phyloP scores from a whole-genome alignment of 2,329 filamentous ascomycete species.

The Penicillium sp. region DNA sequence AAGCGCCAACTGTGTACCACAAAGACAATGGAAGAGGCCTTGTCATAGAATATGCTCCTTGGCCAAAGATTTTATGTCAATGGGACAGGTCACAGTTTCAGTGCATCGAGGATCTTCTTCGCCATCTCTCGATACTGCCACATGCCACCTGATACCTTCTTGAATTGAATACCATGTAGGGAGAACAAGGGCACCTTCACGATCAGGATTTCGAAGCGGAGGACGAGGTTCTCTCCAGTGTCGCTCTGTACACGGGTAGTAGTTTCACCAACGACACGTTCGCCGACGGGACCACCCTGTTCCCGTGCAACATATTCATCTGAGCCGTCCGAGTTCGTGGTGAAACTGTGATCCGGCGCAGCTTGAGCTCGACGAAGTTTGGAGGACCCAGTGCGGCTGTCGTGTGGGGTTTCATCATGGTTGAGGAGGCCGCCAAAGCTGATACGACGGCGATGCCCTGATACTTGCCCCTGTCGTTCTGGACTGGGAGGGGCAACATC shows the following conservation, averaged over 20 bases:
- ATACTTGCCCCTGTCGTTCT: constrained; percentile 45
- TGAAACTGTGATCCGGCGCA: constrained; percentile 66
- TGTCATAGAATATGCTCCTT: neutral
- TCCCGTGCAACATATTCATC: constrained; percentile 65
- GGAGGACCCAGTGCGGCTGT: constrained; percentile 50
- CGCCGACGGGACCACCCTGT: constrained; percentile 45
- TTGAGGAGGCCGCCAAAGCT: constrained; percentile 73
- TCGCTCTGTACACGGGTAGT: constrained; percentile 90
- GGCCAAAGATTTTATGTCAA: neutral
- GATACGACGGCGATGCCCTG: constrained; percentile 69
- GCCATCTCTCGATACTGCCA: constrained; percentile 99
- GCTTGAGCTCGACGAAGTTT: constrained; percentile 45
- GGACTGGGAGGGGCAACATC: constrained; percentile 62
- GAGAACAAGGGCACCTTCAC: constrained; percentile 94
- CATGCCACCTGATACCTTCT: constrained; percentile 89
- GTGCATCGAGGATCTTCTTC: constrained; percentile 83
- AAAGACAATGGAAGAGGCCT: neutral
- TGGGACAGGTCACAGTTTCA: constrained; percentile 62
- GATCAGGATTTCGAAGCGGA: constrained; percentile 94
- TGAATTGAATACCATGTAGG: constrained; percentile 95
- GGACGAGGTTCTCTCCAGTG: constrained; percentile 74
- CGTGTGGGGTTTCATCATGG: constrained; percentile 66
- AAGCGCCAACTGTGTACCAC: constrained; percentile 4
- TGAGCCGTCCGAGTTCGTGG: constrained; percentile 82
- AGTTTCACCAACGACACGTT: constrained; percentile 75